These are phyloP conservation scores for Colletotrichum sp. DNA, from an alignment of 2,329 filamentous ascomycete species.

Conservation along the genomic window DNA sequence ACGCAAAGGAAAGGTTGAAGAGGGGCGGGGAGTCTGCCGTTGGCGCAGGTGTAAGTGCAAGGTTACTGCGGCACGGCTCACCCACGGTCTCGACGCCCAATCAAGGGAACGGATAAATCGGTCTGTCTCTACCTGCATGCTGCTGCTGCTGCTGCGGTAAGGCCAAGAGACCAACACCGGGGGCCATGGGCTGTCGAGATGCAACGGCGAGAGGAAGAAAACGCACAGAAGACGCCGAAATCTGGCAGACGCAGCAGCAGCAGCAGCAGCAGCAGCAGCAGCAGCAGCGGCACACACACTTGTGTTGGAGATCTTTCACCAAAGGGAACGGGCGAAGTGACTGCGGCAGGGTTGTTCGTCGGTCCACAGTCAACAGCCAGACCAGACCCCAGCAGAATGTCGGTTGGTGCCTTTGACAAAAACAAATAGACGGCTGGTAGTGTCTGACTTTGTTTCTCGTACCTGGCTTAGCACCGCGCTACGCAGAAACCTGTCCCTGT, in stretches of 20 bases:
- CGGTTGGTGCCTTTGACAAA: neutral
- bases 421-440: neutral
- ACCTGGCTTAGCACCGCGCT: constrained; percentile 1
- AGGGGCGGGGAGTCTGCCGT: neutral
- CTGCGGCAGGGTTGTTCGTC: neutral
- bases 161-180: neutral
- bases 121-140: neutral
- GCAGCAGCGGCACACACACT: neutral
- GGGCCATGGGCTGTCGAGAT: neutral
- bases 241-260: neutral
- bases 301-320: neutral
- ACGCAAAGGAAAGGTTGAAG: neutral
- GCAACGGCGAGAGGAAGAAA: neutral
- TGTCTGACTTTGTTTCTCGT: constrained; percentile 1
- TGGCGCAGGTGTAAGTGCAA: neutral
- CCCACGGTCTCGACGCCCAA: neutral
- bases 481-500: neutral
- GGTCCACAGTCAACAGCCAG: neutral
- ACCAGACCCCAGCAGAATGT: neutral
- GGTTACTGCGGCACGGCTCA: neutral
- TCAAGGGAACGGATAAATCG: neutral
- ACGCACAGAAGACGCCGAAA: neutral
- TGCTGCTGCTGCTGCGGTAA: neutral
- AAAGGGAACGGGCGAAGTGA: neutral
- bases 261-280: neutral